Evolutionary conservation across 2,329 filamentous ascomycete species (phyloP), one percentile per base, ranked within the genome.

Genomic region (Exophiala lecanii-corni): DNA sequence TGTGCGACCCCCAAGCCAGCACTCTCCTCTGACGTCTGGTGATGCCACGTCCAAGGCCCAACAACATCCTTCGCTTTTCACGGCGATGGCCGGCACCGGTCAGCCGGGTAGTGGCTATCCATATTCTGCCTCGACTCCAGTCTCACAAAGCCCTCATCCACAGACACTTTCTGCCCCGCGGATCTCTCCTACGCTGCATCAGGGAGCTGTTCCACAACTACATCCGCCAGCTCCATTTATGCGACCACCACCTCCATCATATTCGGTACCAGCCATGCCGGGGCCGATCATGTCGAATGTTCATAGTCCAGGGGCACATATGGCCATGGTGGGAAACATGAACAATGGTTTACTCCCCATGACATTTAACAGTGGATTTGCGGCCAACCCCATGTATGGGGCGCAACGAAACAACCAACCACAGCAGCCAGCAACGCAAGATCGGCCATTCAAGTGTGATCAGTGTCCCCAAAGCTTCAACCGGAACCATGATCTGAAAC

Each of bases 361-460:
- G 43, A 71, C 62, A 4, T 81, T 77, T 63, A 80, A 79, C 64
- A 81, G 69, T 60, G 78, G 68, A 62, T 82, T 74, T 65, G 73
- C 66, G 56, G 79, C 67, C 51, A 80, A 56, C 55, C 70, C 67
- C 31, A 76, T 89, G 65, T 86, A 87, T 47, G 52, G 62, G 66
- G 15, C 69, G 70, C 15, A 62, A 63, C 48, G 70, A 72, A 43
- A 70, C 75, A 51, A 72, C 77, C 49, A 71, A 44, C 72, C 75
- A 35, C 74, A 74, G 49, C 66, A 70, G 15, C 66, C 66, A 2
- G 69, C 74, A 7, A 72, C 76, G 19, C 82, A 84, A 43, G 91
- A 97, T 55, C 80, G 91, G 4, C 92, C 92, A 0, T 97, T 94
- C 72, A 89, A 89, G 65, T 98, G 92, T 62, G 89, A 97, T 56